Conservation (phyloP, 148 eudicot genomes). For the Arbutus unedo region DNA sequence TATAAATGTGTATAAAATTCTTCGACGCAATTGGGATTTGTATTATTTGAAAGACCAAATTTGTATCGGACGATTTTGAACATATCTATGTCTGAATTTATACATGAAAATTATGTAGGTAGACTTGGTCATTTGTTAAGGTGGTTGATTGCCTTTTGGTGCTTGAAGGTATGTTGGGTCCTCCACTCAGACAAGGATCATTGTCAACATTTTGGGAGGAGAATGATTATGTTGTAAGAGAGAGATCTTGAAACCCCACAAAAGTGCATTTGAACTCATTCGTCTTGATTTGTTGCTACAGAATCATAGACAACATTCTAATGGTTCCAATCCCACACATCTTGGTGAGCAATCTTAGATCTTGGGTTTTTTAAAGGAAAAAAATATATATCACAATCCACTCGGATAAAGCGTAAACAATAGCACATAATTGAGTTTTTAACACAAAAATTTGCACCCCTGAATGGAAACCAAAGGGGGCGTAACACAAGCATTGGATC, state of each 20-base stretch:
- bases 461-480: too few species aligned
- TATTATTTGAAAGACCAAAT: too few species aligned
- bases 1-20: too few species aligned
- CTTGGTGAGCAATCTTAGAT: not conserved
- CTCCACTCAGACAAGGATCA: constrained; percentile 13
- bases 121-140: not conserved
- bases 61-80: not conserved
- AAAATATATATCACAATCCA: too few species aligned
- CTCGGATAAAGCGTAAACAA: too few species aligned
- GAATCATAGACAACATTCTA: not conserved
- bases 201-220: not conserved
- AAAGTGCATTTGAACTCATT: not conserved
- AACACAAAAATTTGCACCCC: too few species aligned
- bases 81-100: not conserved
- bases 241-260: not conserved
- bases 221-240: not conserved
- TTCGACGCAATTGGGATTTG: too few species aligned
- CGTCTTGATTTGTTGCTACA: not conserved
- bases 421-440: too few species aligned
- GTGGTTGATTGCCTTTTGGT: constrained; percentile 4
- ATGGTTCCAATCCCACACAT: not conserved
- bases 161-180: constrained; percentile 16
- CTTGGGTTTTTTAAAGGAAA: not conserved
- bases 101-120: too few species aligned
- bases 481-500: too few species aligned